Base-by-base conservation (phyloP, 179 eudicot genomes). In the Beta lomatogona region DNA sequence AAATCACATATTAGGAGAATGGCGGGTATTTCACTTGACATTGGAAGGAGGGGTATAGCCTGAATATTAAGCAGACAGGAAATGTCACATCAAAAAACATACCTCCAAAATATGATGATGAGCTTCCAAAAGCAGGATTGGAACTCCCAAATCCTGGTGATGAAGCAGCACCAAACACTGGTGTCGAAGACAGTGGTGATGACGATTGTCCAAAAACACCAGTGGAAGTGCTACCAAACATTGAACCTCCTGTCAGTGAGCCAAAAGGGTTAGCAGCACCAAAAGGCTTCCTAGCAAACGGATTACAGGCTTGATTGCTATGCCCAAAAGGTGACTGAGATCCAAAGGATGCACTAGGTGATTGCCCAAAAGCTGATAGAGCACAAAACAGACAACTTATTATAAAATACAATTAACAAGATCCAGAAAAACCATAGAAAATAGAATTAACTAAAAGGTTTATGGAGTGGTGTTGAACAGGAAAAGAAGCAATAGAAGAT, bases 211-310 rank as follows among this genome's bases (percentile, higher is more conserved):
- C 99, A 88, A 95, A 95, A 25, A 94, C 97, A 72, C 98, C 97
- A 57, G 99, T 95, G 74, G 98, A 92, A 77, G 91, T 94, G 84
- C 92, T 88, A 65, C 98, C 97, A 87, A 95, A 95, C 76, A 92
- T 79, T 79, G 98, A 93, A 77, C 91, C 83, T 71, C 98, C 99
- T 13, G 97, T 83, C 82, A 91, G 98, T 15, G 94, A 76, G 48
- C 98, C 98, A 80, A 94, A 94, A 45, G 96, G 92, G 75, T 86
- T 88, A 25, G 93, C 81, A 81, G 88, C 89, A 83, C 95, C 94
- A 76, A 93, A 95, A 58, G 99, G 92, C 73, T 90, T 89, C 57
- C 96, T 88, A 65, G 98, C 91, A 86, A 92, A 95, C 10, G 98
- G 97, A 80, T 94, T 94, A 86, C 73, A 90, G 61, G 83, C 84